Percentiles rank a stretch among this genome's conserved stretches.
These are phyloP conservation scores for Pyricularia sp. DNA, from an alignment of 2,329 filamentous ascomycete species.

Conservation along the genomic window DNA sequence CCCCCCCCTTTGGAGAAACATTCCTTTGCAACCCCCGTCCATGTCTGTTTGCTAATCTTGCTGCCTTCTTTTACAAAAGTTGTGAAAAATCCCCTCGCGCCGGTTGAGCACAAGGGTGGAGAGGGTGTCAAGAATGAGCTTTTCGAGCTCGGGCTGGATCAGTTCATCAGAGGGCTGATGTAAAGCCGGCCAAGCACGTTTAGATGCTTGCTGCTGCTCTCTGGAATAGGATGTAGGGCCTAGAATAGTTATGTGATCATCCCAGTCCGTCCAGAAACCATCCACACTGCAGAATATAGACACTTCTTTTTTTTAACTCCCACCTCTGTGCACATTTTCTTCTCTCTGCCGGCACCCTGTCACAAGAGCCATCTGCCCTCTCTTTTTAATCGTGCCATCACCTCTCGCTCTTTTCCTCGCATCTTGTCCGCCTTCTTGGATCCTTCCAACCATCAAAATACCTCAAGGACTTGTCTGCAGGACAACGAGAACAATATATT, in stretches of 20 bases:
- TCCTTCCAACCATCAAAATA: neutral
- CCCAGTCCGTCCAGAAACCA: neutral
- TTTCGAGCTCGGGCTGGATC: constrained; percentile 64
- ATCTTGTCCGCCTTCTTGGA: neutral
- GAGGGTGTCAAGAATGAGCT: constrained; percentile 63
- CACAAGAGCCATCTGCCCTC: too few species aligned
- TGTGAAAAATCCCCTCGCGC: constrained; percentile 61
- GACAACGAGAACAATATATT: neutral
- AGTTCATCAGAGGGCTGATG: constrained; percentile 62
- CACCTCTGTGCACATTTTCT: neutral
- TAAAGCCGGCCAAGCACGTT: constrained; percentile 21
- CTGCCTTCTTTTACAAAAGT: constrained; percentile 32
- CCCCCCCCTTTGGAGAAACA: too few species aligned
- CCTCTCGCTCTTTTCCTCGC: neutral
- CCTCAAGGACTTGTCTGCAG: too few species aligned
- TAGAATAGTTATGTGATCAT: neutral
- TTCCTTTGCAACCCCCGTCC: neutral
- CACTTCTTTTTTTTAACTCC: too few species aligned
- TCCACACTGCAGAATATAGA: neutral
- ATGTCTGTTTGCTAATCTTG: constrained; percentile 10
- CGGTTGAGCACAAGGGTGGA: constrained; percentile 59
- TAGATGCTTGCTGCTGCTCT: neutral
- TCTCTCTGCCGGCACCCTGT: neutral
- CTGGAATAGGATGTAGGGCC: neutral
- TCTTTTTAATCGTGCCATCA: neutral